Evolutionary conservation across 768 basidiomycete genomes (phyloP).

Genomic region (Dictyophora rubrovolvata): DNA sequence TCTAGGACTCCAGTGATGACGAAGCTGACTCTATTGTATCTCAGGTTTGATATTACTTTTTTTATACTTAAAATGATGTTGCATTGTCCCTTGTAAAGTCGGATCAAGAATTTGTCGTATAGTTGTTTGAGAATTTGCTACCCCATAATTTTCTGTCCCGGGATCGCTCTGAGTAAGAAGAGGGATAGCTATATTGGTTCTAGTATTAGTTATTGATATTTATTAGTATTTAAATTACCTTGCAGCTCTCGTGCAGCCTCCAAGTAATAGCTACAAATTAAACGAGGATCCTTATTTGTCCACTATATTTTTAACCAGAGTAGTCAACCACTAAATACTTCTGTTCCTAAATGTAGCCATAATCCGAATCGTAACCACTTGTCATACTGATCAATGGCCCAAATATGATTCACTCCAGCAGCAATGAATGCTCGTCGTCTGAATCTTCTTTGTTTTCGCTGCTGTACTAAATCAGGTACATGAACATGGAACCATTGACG

Average conservation of each 20-base stretch:
- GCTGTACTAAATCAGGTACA: constrained; percentile 14
- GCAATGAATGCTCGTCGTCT: constrained; percentile 24
- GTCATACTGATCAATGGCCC: constrained; percentile 34
- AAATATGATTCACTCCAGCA: constrained; percentile 32
- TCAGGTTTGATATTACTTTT: constrained; percentile 36
- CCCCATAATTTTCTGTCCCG: constrained; percentile 14
- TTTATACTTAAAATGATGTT: constrained; percentile 28
- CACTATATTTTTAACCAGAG: constrained; percentile 34
- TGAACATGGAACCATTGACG: constrained; percentile 12
- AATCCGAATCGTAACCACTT: constrained; percentile 35
- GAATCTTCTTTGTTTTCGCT: constrained; percentile 16
- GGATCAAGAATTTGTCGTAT: constrained; percentile 33
- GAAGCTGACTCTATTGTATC: constrained; percentile 27
- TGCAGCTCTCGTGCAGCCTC: constrained; percentile 16
- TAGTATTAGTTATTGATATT: constrained; percentile 14
- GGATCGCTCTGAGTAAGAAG: constrained; percentile 35
- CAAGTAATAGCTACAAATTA: constrained; percentile 26
- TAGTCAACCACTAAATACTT: constrained; percentile 25
- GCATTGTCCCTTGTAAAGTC: constrained; percentile 23
- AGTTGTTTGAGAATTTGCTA: constrained; percentile 33
- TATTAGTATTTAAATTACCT: constrained; percentile 10
- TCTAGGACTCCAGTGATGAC: constrained; percentile 21
- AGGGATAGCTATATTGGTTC: constrained; percentile 20
- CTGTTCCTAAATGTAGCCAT: constrained; percentile 25
- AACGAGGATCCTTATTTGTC: constrained; percentile 23